These are phyloP conservation scores for Cladosporium velox DNA, from an alignment of 2,329 filamentous ascomycete genomes.

Conservation along the genomic window DNA sequence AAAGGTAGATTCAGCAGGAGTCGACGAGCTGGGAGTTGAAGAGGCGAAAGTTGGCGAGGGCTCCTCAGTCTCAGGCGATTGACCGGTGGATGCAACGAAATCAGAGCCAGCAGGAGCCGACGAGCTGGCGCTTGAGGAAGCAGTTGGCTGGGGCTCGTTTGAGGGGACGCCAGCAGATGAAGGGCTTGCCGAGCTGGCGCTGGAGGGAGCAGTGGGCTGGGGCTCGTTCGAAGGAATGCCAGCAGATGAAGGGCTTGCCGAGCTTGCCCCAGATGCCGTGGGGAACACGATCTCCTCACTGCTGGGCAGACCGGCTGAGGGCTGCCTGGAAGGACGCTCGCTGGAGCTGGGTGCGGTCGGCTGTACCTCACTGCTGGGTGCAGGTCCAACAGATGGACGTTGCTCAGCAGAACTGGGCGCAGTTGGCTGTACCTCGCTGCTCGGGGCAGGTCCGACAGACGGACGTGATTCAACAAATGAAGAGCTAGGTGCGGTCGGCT, in stretches of 20 bases:
- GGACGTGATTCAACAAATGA: neutral
- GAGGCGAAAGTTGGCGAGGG: constrained; percentile 8
- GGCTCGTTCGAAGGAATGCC: neutral
- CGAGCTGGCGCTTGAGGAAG: neutral
- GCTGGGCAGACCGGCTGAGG: constrained; percentile 1
- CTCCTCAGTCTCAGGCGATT: neutral
- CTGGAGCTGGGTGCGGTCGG: neutral
- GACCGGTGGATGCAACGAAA: constrained; percentile 11
- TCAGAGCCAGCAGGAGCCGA: constrained; percentile 3
- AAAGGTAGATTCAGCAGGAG: neutral
- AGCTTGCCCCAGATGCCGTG: neutral
- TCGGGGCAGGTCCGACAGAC: too few species aligned
- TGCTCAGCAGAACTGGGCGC: too few species aligned
- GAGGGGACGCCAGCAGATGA: neutral
- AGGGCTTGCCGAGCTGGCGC: neutral
- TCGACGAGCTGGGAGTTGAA: neutral
- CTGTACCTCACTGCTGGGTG: too few species aligned
- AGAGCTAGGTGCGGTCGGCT: neutral
- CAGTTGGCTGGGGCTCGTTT: neutral
- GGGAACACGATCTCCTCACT: constrained; percentile 5
- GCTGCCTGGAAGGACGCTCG: neutral
- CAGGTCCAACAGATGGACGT: too few species aligned
- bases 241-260: neutral
- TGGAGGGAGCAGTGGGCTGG: neutral
- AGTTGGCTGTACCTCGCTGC: too few species aligned